Evolutionary conservation across 2,329 filamentous ascomycete species (phyloP), one percentile per base, ranked within the genome.

Genomic region (Rasamsonia emersonii): DNA sequence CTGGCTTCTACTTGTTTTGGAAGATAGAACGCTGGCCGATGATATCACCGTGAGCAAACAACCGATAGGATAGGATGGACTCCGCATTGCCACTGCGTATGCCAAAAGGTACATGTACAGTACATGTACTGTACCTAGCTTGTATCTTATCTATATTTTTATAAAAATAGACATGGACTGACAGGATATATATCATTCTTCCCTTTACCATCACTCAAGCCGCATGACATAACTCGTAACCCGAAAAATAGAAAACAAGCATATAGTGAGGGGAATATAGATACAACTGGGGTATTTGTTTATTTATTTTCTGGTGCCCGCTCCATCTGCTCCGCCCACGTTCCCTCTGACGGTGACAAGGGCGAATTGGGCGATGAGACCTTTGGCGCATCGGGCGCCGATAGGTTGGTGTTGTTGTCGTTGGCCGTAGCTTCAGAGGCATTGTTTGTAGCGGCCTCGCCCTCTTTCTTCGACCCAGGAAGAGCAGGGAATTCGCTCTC

Each of bases 401-500:
- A 25, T 13, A 42, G 31, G 5, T 51, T 49, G 23, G 51, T 38
- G 18, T 44, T 45, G 27, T 50, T 45, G 41, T 42, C 11, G 27
- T 38, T 7, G 30, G 32, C 10, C 10, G 38, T 28, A 30, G 34
- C 25, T 39, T 41, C 25, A 16, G 32, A 23, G 17, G 35, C n/a
- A 16, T 35, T 36, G 5, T 34, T 11, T 3, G 45, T 41, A 11
- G 49, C 46, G 30, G 50, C 51, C 3, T 38, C 30, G n/a, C 38
- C 43, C 2, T 36, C 44, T 3, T n/a, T n/a, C n/a, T n/a, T n/a
- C n/a, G n/a, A n/a, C n/a, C n/a, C n/a, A n/a, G 58, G 55, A 0
- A 61, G 46, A 21, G 57, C 47, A 5, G 57, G 58, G 33, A 61
- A 61, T 18, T 58, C 56, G 9, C 38, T 38, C 33, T 59, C 54